Evolutionary conservation across 768 basidiomycete species (phyloP), one percentile per base, ranked within the genome.

Genomic region (Boletus vermiculosoides): DNA sequence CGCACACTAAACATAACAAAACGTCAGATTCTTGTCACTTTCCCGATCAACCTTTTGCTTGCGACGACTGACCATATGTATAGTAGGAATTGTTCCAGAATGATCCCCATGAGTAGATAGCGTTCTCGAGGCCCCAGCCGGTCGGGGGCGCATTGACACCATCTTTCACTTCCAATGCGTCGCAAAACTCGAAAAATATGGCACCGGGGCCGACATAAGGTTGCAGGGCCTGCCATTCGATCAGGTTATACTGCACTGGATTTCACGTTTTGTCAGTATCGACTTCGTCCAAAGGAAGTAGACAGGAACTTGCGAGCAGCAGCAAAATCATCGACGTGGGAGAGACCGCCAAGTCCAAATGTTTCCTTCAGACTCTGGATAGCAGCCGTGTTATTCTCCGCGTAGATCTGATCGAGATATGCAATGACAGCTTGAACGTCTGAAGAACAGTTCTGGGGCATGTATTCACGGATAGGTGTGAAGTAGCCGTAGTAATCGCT

Each of bases 391-490:
- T 84, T 74, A 1, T 75, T 74, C 4, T 73, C 73, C 0, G 71
- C 69, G 61, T 87, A 83, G 7, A 83, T 81, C 52, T 76, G 50
- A 64, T 90, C 88, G 39, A 90, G 72, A 61, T 87, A 78, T 6
- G 78, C 64, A 52, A 90, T 78, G 16, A 85, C 86, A 5, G 79
- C 79, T 66, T 87, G 73, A 31, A 89, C 78, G 63, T 91, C 89
- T 0, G 85, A 80, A 9, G 87, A 88, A 71, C 89, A 91, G 68
- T 91, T 90, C 59, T 61, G 60, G 2, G 87, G 84, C 86, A 88
- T 89, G 63, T 82, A 73, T 61, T 81, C 75, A 16, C 82, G 82
- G 61, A 87, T 81, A 13, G 87, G 87, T 57, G 88, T 87, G 68
- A 87, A 89, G 64, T 89, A 91, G 59, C 75, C 76, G 25, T 63